Evolutionary conservation across 164 flowering plant genomes (phyloP).

Genomic region (Vitis riparia): DNA sequence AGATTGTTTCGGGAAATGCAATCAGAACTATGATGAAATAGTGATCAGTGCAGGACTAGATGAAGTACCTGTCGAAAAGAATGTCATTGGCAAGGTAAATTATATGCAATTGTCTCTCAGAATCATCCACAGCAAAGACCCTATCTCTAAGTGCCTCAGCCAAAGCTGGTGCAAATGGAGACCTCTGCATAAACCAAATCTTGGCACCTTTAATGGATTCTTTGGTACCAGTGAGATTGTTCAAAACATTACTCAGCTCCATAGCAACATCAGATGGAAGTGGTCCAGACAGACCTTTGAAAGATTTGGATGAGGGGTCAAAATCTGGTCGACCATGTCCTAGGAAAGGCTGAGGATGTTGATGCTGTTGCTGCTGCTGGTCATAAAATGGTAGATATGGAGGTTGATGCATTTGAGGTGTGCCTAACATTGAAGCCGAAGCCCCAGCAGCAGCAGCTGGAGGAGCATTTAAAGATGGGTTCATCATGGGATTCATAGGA

Average conservation of each 20-base stretch:
- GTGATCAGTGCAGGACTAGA: neutral
- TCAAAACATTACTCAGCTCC: conserved; percentile 73
- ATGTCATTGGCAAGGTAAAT: conserved; percentile 94
- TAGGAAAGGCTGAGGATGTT: conserved; percentile 50
- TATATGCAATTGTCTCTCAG: conserved; percentile 89
- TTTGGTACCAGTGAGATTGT: conserved; percentile 84
- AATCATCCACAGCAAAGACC: conserved; percentile 70
- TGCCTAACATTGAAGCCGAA: conserved; percentile 40
- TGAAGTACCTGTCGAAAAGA: conserved; percentile 84
- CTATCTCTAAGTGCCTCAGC: conserved; percentile 91
- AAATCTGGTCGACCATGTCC: conserved; percentile 66
- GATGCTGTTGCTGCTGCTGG: conserved; percentile 59
- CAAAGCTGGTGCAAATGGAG: conserved; percentile 84
- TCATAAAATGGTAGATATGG: conserved; percentile 75
- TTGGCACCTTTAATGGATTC: conserved; percentile 98
- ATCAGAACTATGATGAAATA: neutral
- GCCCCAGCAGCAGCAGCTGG: conserved; percentile 32
- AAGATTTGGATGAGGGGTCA: conserved; percentile 59
- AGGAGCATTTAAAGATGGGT: conserved; percentile 31
- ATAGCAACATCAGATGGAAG: conserved; percentile 90
- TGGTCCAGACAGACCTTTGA: conserved; percentile 79
- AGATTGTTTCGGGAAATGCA: neutral
- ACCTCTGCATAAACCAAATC: conserved; percentile 96
- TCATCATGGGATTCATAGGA: conserved; percentile 62
- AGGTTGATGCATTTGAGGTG: conserved; percentile 68